Evolutionary conservation across 2,329 filamentous ascomycete species (phyloP), one percentile per base, ranked within the genome.

Genomic region (Neofusicoccum sp.): DNA sequence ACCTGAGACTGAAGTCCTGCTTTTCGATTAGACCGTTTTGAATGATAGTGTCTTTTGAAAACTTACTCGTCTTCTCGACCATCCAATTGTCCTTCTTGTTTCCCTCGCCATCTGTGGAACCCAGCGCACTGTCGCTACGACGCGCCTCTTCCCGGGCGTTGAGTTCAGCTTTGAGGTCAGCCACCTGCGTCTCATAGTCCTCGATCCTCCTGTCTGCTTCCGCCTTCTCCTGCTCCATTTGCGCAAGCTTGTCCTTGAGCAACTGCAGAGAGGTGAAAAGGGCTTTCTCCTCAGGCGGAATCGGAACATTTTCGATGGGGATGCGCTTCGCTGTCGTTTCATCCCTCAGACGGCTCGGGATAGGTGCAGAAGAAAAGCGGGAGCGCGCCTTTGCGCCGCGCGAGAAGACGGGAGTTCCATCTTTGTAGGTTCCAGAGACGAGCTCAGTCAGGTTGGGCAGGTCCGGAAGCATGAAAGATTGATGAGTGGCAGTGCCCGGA

Each of bases 201-300:
- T 83, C 78, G 14, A 83, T 71, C 62, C 73, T 76, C 65, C 73
- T 77, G 62, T 83, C 80, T 5, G 73, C 70, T 53, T 83, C 79
- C 6, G 78, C 78, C 60, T 84, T 84, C 63, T 83, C 81, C 57
- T 76, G 73, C 66, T 88, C 84, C 48, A 87, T 75, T 53, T 82
- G 76, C 0, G 79, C 74, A 41, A 86, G 79, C 67, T 83, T 84
- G 43, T 85, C 83, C 64, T 86, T 80, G 9, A 87, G 71, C 16
- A 84, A 72, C 57, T 85, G 79, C 14, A 88, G 74, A 9, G 84
- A 84, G n/a, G 83, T 78, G 66, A 85, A 86, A 49, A 88, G 80
- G 2, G 81, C 82, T 69, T 87, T 86, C 64, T 88, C 86, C 51
- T 88, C 84, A 11, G 82, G 78, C 0, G 85, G 85, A 47, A 87